Base-by-base conservation (phyloP, 345 rosid species). In the Pelargonium nanum region DNA sequence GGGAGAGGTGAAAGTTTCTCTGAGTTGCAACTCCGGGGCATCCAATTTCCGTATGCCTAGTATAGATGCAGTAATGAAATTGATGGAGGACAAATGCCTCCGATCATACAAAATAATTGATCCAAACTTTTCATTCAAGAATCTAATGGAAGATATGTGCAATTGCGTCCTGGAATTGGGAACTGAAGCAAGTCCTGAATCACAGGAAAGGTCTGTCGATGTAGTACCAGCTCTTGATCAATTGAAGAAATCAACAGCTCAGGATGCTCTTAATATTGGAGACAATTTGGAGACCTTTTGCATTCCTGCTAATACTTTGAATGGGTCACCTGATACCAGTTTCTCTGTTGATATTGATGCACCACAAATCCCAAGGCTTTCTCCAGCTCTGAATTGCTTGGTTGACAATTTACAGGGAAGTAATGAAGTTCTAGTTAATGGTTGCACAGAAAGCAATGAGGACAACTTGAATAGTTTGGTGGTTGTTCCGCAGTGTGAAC, bases 1-100 rank as follows among this genome's bases (percentile, higher is more conserved):
- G 62, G 95, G 96, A 72, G 98, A 86, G 77, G 95, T 89, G 81
- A 86, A 86, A 82, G 72, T 89, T 69, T 28, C 34, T 76, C 68
- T 92, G 45, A 83, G 80, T 70, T 92, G 80, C 80, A 67, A 75
- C 73, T 76, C 84, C n/a, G n/a, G n/a, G n/a, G n/a, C 78, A 52
- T 74, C 82, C 32, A 78, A 73, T 69, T 70, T 73, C 55, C 86
- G 68, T 60, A 65, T 82, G 80, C 93, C 93, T 73, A 78, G 75
- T 73, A 65, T 78, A 69, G 89, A 88, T 65, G 89, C 80, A n/a
- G n/a, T n/a, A n/a, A n/a, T n/a, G n/a, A n/a, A n/a, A n/a, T 77
- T 72, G 64, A 76, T 86, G 91, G n/a, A n/a, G n/a, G n/a, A n/a
- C n/a, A n/a, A 75, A 72, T 85, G 89, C 79, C 89, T 85, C 62